Evolutionary conservation across 2,329 filamentous ascomycete genomes (phyloP), one percentile per base, ranked within the genome.

Genomic region (Malbranchea zuffiana): DNA sequence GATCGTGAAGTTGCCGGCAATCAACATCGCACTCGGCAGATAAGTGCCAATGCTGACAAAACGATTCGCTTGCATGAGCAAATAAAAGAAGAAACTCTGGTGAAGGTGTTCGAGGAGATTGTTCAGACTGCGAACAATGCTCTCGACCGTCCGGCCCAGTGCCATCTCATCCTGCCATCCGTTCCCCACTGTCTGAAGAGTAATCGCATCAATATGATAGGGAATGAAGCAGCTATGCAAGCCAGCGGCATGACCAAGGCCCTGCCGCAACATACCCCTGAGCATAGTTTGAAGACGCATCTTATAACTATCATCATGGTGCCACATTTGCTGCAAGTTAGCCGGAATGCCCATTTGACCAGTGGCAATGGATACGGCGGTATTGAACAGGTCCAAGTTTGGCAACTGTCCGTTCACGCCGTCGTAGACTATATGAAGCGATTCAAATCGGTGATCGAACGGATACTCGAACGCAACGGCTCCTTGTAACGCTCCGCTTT

Each of bases 21-120:
- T 72, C 34, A 96, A 64, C 90, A 98, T 98, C n/a, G 90, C 90
- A 49, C 85, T 92, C 0, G 90, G 90, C 3, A 98, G 71, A 54
- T 98, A 98, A 1, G 88, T 98, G 11, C 90, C 90, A 45, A 98
- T 98, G 61, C 87, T 96, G 49, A 96, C 90, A 55, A 98, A 98
- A 7, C 87, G 78, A 51, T 90, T 83, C 19, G 79, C 75, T 48
- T 92, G 80, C 75, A 96, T 86, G 29, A 98, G 71, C 35, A 98
- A 68, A 58, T 98, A 98, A 64, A 98, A 96, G 72, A 98, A 98
- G 68, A 98, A 98, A 58, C 87, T 95, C 63, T 98, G 90, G 57
- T 98, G 90, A 43, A 98, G 70, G 56, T 98, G 87, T 62, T 98
- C 90, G 20, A 98, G 72, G 41, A 98, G 65, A 54, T 98, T 98